These are phyloP conservation scores for Arthrobotrys megalospora DNA, from an alignment of 2,329 filamentous ascomycete species.

Conservation along the genomic window DNA sequence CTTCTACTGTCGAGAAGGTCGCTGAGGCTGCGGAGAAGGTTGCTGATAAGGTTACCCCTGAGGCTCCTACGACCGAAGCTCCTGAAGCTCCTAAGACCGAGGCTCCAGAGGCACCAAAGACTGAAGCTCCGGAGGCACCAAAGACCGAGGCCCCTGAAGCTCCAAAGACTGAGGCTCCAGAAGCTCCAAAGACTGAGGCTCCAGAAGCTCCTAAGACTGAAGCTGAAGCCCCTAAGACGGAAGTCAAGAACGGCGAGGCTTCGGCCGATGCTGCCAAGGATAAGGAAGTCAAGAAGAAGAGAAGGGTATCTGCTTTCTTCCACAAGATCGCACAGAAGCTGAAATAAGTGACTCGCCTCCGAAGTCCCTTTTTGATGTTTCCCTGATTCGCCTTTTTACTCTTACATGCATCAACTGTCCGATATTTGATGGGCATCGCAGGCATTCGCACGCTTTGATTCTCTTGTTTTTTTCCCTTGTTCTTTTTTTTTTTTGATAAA, in stretches of 20 bases:
- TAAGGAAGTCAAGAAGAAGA: conserved; percentile 58
- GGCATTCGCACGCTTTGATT: conserved; percentile 38
- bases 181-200: conserved; percentile 3
- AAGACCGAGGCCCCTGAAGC: conserved; percentile 3
- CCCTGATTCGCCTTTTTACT: conserved; percentile 12
- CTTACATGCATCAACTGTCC: conserved; percentile 34
- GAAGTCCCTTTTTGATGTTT: background rate
- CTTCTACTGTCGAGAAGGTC: conserved; percentile 27
- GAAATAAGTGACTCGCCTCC: conserved; percentile 35
- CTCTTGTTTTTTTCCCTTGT: conserved; percentile 24
- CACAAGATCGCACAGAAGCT: conserved; percentile 43
- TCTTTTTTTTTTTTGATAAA: conserved; percentile 22
- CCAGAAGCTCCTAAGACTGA: conserved; percentile 2
- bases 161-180: conserved; percentile 10
- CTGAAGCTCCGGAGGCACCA: background rate
- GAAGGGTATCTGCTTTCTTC: conserved; percentile 55
- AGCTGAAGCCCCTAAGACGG: conserved; percentile 28
- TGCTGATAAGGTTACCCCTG: conserved; percentile 33
- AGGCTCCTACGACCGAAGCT: background rate
- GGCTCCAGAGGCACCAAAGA: background rate
- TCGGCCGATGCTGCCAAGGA: conserved; percentile 25
- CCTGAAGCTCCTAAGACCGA: background rate
- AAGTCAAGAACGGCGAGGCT: conserved; percentile 15
- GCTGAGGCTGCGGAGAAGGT: conserved; percentile 42
- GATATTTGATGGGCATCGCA: conserved; percentile 50